Percentiles rank a stretch among this genome's conserved stretches.
Conservation (phyloP, 2,329 filamentous ascomycete genomes). For the Trichocomaceae sp. region DNA sequence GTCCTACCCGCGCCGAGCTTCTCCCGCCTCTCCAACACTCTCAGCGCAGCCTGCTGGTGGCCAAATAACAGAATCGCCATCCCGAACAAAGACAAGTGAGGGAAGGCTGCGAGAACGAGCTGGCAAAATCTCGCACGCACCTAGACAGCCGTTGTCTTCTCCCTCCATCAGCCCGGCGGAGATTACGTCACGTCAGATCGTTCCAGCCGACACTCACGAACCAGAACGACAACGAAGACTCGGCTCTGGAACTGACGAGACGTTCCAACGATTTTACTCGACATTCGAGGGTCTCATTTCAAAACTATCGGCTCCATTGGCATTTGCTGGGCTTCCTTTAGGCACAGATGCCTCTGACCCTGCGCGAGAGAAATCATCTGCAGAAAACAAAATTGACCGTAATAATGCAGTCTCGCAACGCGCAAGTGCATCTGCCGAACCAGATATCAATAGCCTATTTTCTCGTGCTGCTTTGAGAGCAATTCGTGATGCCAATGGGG, state of each 20-base stretch:
- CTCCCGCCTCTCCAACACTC: slow-evolving; percentile 64
- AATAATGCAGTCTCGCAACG: slow-evolving; percentile 36
- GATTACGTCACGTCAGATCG: slow-evolving; percentile 28
- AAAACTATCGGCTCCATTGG: slow-evolving; percentile 79
- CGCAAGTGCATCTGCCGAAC: slow-evolving; percentile 46
- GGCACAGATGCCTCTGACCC: slow-evolving; percentile 41
- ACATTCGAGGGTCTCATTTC: slow-evolving; percentile 86
- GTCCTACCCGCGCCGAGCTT: slow-evolving; percentile 49
- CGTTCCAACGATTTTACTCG: slow-evolving; percentile 85
- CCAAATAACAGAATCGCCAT: slow-evolving; percentile 55
- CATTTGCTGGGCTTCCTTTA: slow-evolving; percentile 85
- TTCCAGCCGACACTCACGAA: slow-evolving; percentile 26
- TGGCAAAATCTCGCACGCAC: slow-evolving; percentile 17
- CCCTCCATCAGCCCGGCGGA: slow-evolving; percentile 30
- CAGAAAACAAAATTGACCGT: slow-evolving; percentile 33
- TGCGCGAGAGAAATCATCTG: slow-evolving; percentile 22
- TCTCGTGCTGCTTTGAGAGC: slow-evolving; percentile 78
- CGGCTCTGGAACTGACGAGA: slow-evolving; percentile 53
- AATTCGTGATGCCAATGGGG: slow-evolving; percentile 59
- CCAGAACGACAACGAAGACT: slow-evolving; percentile 15
- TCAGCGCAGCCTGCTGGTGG: slow-evolving; percentile 68
- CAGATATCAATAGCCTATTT: slow-evolving; percentile 76
- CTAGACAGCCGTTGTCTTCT: slow-evolving; percentile 30
- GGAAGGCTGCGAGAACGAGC: slow-evolving; percentile 24
- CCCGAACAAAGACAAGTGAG: slow-evolving; percentile 31